Conservation (phyloP, 2,329 filamentous ascomycete genomes). For the Fusarium globosum region DNA sequence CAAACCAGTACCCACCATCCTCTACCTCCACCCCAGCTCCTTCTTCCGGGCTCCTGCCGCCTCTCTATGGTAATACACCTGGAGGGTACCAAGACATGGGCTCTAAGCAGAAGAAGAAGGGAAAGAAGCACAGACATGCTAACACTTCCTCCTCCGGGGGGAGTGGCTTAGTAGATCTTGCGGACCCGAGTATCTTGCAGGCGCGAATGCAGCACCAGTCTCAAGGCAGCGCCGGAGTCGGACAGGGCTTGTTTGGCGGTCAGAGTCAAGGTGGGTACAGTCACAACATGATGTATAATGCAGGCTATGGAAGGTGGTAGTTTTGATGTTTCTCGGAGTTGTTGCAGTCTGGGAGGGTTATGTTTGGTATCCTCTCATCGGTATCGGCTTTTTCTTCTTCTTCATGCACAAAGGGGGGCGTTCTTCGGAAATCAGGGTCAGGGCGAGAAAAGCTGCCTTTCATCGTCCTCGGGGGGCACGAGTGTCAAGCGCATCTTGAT, state of each 20-base stretch:
- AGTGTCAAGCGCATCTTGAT: constrained; percentile 48
- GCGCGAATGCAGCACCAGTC: constrained; percentile 93
- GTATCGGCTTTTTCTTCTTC: constrained; percentile 33
- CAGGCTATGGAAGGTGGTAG: constrained; percentile 77
- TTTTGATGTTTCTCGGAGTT: constrained; percentile 36
- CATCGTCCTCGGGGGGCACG: constrained; percentile 44
- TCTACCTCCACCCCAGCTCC: constrained; percentile 84
- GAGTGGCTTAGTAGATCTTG: constrained; percentile 99
- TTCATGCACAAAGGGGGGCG: constrained; percentile 43
- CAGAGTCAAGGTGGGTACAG: constrained; percentile 96
- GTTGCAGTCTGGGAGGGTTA: constrained; percentile 28
- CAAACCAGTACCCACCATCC: constrained; percentile 86
- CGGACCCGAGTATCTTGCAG: constrained; percentile 99
- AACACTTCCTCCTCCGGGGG: constrained; percentile 99
- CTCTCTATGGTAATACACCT: constrained; percentile 89
- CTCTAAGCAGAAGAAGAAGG: constrained; percentile 99
- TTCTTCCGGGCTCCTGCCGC: constrained; percentile 90
- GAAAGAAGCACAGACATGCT: constrained; percentile 99
- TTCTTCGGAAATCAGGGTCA: constrained; percentile 45
- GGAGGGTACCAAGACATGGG: constrained; percentile 91
- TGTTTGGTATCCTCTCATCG: constrained; percentile 41
- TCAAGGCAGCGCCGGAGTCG: constrained; percentile 83
- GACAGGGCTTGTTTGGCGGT: constrained; percentile 90
- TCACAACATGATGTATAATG: constrained; percentile 83
- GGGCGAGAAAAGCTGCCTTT: constrained; percentile 33